Evolutionary conservation across 495 filamentous ascomycete species (phyloP), one percentile per base, ranked within the genome.

Genomic region (Pyronema omphalodes): DNA sequence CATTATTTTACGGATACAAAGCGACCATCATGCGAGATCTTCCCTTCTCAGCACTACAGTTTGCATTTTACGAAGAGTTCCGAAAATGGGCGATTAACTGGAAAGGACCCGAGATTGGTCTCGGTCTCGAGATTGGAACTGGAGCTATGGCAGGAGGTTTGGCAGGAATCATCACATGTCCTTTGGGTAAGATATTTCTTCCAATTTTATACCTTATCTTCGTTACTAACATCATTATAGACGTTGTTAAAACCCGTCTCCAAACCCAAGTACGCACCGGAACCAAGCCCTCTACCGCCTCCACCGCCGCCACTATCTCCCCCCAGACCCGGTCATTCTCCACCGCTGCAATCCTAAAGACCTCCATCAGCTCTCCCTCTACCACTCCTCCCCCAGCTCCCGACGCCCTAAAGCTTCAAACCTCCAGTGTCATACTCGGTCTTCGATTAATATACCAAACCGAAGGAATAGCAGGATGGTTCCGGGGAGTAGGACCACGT

Each of bases 231-330:
- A 3, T 5, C 14, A 7, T 8, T 9, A 49, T 43, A 63, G 91
- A 98, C 63, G 91, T 98, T 3, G 93, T 98, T 48, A 98, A 98
- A 69, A 98, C 91, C 0, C 75, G 91, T 47, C 81, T 96, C n/a
- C 91, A 98, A 67, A 98, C 91, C 1, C 89, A 96, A 66, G 73
- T 91, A 40, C 82, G 91, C 43, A 65, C 62, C 9, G 57, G 73
- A 70, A 1, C 62, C 61, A 12, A 54, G 48, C 35, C 35, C 43
- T 51, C 44, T 14, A 15, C 33, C 0, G 41, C 55, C 40, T 17
- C 41, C 50, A 3, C 65, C 60, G 34, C 51, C 59, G 29, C 47
- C 1, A 50, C 29, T 23, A 9, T 50, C 18, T 9, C 34, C 7
- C 7, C 8, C 19, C 47, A 50, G 19, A 35, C 47, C 18, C 11